Evolutionary conservation across 805 yeast genomes (phyloP).

Genomic region (Candida ovalis): DNA sequence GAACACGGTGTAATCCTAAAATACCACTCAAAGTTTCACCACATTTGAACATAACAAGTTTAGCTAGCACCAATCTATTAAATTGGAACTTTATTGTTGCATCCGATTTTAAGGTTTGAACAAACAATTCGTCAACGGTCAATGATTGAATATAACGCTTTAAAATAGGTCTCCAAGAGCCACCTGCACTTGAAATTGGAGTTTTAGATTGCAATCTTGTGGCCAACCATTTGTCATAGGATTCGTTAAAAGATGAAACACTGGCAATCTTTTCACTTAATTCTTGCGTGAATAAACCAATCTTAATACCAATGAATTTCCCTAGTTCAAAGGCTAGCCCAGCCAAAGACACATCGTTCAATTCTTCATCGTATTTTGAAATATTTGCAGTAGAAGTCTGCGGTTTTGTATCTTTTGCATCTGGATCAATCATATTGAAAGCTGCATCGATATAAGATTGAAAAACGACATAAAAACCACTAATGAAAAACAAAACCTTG

Average conservation of each 20-base stretch:
- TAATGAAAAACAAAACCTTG: conserved; percentile 15
- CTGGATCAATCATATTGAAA: conserved; percentile 4
- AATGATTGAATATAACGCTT: conserved; percentile 14
- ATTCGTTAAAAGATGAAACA: conserved; percentile 12
- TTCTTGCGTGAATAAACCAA: conserved; percentile 9
- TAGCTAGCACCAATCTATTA: conserved; percentile 18
- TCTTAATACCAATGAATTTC: conserved; percentile 9
- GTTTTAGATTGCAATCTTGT: conserved; percentile 9
- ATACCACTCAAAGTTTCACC: conserved; percentile 10
- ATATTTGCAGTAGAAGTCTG: neutral
- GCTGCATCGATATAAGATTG: conserved; percentile 7
- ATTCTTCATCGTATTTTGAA: neutral
- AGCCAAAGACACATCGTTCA: conserved; percentile 1
- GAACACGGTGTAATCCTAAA: conserved; percentile 9
- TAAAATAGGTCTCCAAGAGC: conserved; percentile 13
- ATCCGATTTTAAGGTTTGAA: conserved; percentile 10
- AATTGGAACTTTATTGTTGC: conserved; percentile 23
- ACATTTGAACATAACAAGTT: conserved; percentile 15
- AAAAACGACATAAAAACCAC: conserved; percentile 20
- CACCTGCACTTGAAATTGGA: neutral
- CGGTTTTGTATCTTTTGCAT: neutral
- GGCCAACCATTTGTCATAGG: conserved; percentile 13
- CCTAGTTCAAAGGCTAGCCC: conserved; percentile 6
- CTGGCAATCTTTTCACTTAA: conserved; percentile 10
- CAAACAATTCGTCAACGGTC: conserved; percentile 10